phyloP scores from a whole-genome alignment of 768 basidiomycete genomes.

The Pisolithus albus region DNA sequence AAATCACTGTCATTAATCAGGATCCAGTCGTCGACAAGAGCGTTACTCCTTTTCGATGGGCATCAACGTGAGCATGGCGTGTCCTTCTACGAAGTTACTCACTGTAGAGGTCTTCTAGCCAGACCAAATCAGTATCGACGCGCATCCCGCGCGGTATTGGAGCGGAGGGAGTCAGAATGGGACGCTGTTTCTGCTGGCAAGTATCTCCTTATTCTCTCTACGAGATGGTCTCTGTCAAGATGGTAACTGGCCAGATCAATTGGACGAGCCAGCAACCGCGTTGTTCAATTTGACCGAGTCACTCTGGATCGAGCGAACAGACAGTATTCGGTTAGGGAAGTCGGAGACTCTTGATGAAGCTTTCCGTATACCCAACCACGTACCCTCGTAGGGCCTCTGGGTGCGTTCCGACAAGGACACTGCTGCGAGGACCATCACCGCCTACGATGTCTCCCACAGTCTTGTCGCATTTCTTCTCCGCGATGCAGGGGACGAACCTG shows the following conservation, averaged over 20 bases:
- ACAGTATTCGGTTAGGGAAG: slow-evolving; percentile 54
- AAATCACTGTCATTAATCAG: slow-evolving; percentile 64
- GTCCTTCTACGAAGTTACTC: not conserved
- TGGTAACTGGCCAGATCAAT: slow-evolving; percentile 40
- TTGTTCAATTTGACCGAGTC: slow-evolving; percentile 61
- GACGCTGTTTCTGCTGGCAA: slow-evolving; percentile 59
- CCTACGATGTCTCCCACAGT: slow-evolving; percentile 50
- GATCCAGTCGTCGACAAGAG: slow-evolving; percentile 55
- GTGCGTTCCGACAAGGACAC: slow-evolving; percentile 65
- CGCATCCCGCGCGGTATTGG: slow-evolving; percentile 64
- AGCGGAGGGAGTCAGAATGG: slow-evolving; percentile 60
- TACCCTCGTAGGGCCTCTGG: slow-evolving; percentile 56
- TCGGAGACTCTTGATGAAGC: not conserved
- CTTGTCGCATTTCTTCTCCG: slow-evolving; percentile 59
- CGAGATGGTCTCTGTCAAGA: not conserved
- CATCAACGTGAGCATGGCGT: slow-evolving; percentile 44
- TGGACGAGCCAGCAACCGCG: slow-evolving; percentile 50
- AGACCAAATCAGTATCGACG: slow-evolving; percentile 32
- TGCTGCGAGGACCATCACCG: slow-evolving; percentile 52
- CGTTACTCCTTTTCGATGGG: slow-evolving; percentile 65
- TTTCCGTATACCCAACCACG: not conserved
- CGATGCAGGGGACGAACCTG: slow-evolving; percentile 64
- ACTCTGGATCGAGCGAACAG: slow-evolving; percentile 65
- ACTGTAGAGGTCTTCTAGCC: slow-evolving; percentile 16
- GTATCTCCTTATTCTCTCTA: slow-evolving; percentile 5